Base-by-base conservation (phyloP, 2,329 filamentous ascomycete genomes). In the Beauveria sp. region DNA sequence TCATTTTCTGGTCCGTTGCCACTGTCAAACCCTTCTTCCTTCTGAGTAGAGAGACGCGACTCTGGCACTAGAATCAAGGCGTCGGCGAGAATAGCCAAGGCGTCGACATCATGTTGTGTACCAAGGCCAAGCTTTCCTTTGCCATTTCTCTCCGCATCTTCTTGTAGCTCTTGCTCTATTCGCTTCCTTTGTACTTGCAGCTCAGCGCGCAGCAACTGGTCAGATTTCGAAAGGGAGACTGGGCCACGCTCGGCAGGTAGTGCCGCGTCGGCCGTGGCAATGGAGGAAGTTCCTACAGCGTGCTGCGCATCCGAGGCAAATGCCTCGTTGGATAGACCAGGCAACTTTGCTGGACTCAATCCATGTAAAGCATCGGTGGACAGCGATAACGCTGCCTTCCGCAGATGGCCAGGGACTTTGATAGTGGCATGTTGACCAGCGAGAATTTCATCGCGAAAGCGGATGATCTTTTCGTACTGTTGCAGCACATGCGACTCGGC, bases 171-270 rank as follows among this genome's bases (percentile, higher is more conserved):
- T 66, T 87, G 86, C 75, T 98, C 95, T 69, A 97, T 79, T 65
- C 89, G 85, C 74, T 93, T 86, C 65, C 93, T 86, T 74, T 91
- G 90, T 65, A 93, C 75, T 71, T 89, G 85, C 64, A 91, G 78
- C 75, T 96, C 91, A 70, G 91, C 91, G 76, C 86, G 89, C 71
- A 95, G 86, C 67, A 96, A 79, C 71, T 90, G 86, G 71, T 91
- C 89, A 67, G 92, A 93, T 75, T 96, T 96, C 70, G 90, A 88
- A 73, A 96, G 81, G 67, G 96, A 81, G 64, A 96, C 86, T 55
- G 91, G 90, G 73, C 96, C 86, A 2, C 20, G 1, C 12, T 55
- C 28, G 43, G 14, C 16, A 24, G 43, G 43, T n/a, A 34, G 51
- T 4, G 8, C 51, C 30, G 40, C 30, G 14, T n/a, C 26, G 14